Base-by-base conservation (phyloP, 495 filamentous ascomycete genomes). In the Friedmanniomyces simplex region DNA sequence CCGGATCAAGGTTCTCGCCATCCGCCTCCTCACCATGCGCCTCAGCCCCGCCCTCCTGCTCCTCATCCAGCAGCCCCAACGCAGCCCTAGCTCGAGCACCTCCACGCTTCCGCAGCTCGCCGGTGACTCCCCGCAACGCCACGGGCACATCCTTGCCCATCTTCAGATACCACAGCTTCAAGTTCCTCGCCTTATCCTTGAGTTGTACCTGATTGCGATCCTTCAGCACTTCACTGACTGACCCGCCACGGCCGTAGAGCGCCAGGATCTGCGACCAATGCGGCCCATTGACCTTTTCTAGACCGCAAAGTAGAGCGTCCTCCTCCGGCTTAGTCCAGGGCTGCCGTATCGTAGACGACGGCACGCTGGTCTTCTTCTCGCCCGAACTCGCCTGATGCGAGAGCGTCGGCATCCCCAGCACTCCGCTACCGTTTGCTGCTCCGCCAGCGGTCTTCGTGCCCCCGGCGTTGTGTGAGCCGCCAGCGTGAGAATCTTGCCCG, bases 101-200 rank as follows among this genome's bases (percentile, higher is more conserved):
- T 1, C 60, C 91, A n/a, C 91, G 76, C 1, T 90, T 96, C 70
- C 95, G 95, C 55, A 97, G 72, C 67, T 97, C 91, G 13, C 91
- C 91, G 0, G 91, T 97, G 32, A 97, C 91, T 47, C 83, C 88
- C 66, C 91, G 85, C 30, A 97, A 74, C 58, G 94, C 94, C 63
- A 88, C 88, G 0, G 91, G 91, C 58, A 97, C 91, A 67, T 97
- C 91, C 16, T 88, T 91, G 16, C 86, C 86, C 25, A 84, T 91
- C 73, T 97, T 97, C 51, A 97, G 73, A 70, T 96, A 96, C 73
- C 95, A 95, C 0, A 97, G 78, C 69, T 97, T 97, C 54, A 97
- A 69, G 56, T 97, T 97, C 36, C 91, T 78, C 10, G 91, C 91
- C 68, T 97, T 97, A 66, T 97, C 91, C 66, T 96, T 96, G 14